These are phyloP conservation scores for Corylus heterophylla DNA, from an alignment of 306 rosid species.

Conservation along the genomic window DNA sequence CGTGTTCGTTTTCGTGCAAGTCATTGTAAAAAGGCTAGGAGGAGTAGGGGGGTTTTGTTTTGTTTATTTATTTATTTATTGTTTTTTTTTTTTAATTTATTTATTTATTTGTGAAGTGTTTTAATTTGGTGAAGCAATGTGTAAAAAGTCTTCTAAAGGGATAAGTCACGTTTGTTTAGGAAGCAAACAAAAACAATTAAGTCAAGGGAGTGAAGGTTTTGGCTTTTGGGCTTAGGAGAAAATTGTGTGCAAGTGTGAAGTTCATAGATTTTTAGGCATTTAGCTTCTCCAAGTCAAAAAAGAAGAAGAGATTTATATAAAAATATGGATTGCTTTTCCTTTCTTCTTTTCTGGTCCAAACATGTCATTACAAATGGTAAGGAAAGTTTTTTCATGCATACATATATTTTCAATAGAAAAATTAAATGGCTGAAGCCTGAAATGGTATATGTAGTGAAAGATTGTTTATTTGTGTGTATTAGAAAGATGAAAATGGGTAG, in stretches of 20 bases:
- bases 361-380: no score
- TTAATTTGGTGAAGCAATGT: conserved; percentile 24
- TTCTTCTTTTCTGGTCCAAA: no score
- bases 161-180: not conserved
- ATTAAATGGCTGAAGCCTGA: not conserved
- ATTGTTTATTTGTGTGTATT: no score
- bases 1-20: not conserved
- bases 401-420: not conserved
- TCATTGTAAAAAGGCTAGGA: not conserved
- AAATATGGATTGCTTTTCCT: no score
- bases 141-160: not conserved
- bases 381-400: no score
- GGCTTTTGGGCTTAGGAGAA: no score
- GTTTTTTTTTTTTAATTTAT: not conserved
- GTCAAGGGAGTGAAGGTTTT: not conserved
- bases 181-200: conserved; percentile 7
- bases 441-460: not conserved
- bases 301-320: no score
- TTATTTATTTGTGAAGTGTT: not conserved
- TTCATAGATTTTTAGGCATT: no score
- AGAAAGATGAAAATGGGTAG: no score
- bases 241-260: no score
- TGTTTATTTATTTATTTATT: not conserved
- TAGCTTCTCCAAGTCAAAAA: no score
- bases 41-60: not conserved